Evolutionary conservation across 257 asterid species (phyloP), one percentile per base, ranked within the genome.

Genomic region (Nyctanthes arbortristis): DNA sequence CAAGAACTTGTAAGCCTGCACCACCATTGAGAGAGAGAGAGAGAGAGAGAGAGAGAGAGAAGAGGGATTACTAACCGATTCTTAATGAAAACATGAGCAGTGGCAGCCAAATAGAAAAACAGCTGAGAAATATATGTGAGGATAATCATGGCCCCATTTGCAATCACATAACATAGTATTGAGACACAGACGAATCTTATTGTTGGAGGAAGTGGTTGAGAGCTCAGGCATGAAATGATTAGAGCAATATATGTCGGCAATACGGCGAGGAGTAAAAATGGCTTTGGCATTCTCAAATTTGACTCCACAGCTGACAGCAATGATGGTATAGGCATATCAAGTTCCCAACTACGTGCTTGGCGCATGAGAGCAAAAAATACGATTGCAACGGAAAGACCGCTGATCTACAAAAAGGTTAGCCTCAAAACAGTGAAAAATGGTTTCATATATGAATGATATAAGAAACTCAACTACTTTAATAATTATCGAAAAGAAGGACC

Each of bases 291-390:
- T 85, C 80, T 80, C 84, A 94, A 75, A 84, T 94, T 94, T 67
- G 89, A 86, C 81, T 88, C 99, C 36, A 94, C 79, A 14, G 97
- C 88, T 22, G 97, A 88, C 45, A 91, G 81, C 79, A 94, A 37
- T 7, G 99, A 87, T 22, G 96, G 99, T 67, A 91, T 69, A 32
- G 95, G 93, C 80, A 67, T 87, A 80, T 88, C 91, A 75, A 82
- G 76, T 73, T 94, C 97, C 93, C 97, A 88, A 71, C 94, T 90
- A 73, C 84, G 72, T 33, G 97, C 90, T 86, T 91, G 99, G 78
- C 90, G 84, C 96, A 88, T 91, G 77, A 91, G 86, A 84, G 96
- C 96, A 10, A 89, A 94, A 81, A 89, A 86, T 49, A 82, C 84
- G 63, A 88, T 90, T 68, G 99, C 90, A 65, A 89, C 47, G 74